Evolutionary conservation across 768 basidiomycete species (phyloP).

Genomic region (Saitozyma sp.): DNA sequence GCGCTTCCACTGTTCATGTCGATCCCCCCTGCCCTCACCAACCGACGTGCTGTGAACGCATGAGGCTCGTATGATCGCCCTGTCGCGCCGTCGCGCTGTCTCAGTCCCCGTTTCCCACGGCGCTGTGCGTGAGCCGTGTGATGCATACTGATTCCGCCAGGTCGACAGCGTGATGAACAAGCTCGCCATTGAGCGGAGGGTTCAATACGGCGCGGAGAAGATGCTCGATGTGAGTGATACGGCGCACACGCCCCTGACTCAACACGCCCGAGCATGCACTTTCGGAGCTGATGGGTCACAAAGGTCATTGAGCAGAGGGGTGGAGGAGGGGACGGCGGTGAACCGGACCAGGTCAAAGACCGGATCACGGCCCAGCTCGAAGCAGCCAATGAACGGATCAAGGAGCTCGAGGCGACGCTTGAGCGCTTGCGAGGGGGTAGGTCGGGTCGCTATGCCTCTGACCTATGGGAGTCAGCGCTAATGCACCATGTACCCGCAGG

Average conservation of each 20-base stretch:
- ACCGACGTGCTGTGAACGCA: too few species aligned
- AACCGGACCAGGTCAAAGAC: constrained; percentile 54
- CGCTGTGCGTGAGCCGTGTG: not conserved
- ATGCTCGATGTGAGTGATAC: constrained; percentile 70
- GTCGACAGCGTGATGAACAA: constrained; percentile 67
- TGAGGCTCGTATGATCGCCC: not conserved
- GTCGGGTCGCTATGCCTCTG: not conserved
- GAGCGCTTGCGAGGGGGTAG: constrained; percentile 54
- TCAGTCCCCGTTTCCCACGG: not conserved
- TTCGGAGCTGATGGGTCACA: not conserved
- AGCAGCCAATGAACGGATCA: constrained; percentile 72
- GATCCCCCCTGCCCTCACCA: too few species aligned
- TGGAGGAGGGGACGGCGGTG: constrained; percentile 54
- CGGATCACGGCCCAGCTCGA: constrained; percentile 59
- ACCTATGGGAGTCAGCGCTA: constrained; percentile 5
- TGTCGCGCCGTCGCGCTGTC: not conserved
- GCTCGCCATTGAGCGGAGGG: constrained; percentile 72
- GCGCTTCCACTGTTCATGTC: too few species aligned
- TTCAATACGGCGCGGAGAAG: constrained; percentile 90
- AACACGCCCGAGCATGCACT: not conserved
- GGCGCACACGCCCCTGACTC: constrained; percentile 43
- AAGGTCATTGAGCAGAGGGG: constrained; percentile 45
- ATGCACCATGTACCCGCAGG: constrained; percentile 4
- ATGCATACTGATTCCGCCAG: constrained; percentile 52
- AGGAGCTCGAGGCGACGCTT: constrained; percentile 62